phyloP scores from a whole-genome alignment of 805 yeast genomes.

The Candida nemodendra region DNA sequence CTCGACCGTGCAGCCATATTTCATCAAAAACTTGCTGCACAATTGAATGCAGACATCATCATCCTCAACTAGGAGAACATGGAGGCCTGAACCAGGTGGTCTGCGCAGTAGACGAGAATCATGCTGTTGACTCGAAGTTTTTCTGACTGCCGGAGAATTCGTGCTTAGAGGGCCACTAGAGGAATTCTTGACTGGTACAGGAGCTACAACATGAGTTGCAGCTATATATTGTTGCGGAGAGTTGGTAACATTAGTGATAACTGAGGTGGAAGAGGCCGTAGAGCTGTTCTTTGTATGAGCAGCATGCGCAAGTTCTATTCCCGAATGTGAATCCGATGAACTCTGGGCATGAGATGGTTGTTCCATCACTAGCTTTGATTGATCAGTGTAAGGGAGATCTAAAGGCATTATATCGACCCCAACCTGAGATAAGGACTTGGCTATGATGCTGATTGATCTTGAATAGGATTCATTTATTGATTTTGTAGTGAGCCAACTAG shows the following conservation, averaged over 20 bases:
- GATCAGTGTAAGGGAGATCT: constrained; percentile 45
- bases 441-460: constrained; percentile 49
- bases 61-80: constrained; percentile 76
- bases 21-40: constrained; percentile 76
- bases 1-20: constrained; percentile 90
- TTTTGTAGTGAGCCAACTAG: constrained; percentile 56
- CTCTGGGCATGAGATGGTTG: constrained; percentile 4
- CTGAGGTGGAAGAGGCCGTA: constrained; percentile 7
- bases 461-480: constrained; percentile 56
- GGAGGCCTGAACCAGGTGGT: constrained; percentile 45
- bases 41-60: constrained; percentile 80
- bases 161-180: not conserved
- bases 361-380: constrained; percentile 8
- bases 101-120: constrained; percentile 22
- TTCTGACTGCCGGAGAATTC: not conserved
- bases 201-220: not conserved
- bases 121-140: constrained; percentile 16
- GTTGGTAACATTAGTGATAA: constrained; percentile 4
- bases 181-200: not conserved
- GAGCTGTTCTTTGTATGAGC: constrained; percentile 6
- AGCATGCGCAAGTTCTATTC: not conserved
- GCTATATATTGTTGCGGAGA: not conserved
- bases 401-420: constrained; percentile 70
- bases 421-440: constrained; percentile 48
- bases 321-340: constrained; percentile 1